These are phyloP conservation scores for Colletotrichum endophyticum DNA, from an alignment of 2,329 filamentous ascomycete genomes.

Conservation along the genomic window DNA sequence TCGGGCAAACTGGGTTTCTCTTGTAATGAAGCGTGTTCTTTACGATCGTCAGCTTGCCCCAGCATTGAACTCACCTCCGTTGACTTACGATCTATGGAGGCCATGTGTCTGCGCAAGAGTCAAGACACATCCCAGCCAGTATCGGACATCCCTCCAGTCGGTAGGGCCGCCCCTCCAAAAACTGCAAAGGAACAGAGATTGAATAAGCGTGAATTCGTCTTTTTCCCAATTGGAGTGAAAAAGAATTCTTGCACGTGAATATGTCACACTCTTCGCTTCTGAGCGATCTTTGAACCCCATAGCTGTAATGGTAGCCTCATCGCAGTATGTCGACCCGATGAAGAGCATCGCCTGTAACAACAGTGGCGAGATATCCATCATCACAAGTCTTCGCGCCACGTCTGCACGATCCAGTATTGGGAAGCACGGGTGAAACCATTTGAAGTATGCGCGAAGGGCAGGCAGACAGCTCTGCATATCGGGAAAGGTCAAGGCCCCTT, in stretches of 20 bases:
- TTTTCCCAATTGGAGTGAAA: constrained; percentile 59
- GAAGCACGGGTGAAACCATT: constrained; percentile 62
- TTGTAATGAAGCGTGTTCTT: not conserved
- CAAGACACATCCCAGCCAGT: constrained; percentile 56
- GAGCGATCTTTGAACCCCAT: constrained; percentile 54
- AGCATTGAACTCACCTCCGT: fast-evolving
- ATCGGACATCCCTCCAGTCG: constrained; percentile 52
- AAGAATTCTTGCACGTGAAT: constrained; percentile 51
- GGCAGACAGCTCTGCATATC: constrained; percentile 22
- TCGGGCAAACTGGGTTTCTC: constrained; percentile 26
- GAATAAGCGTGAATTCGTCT: constrained; percentile 53
- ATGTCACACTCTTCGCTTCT: constrained; percentile 54
- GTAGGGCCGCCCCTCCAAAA: constrained; percentile 58
- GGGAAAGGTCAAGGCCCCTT: constrained; percentile 24
- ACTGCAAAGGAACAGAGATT: constrained; percentile 58
- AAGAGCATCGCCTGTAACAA: constrained; percentile 59
- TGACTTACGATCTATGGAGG: constrained; percentile 40
- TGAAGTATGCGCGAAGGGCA: constrained; percentile 54
- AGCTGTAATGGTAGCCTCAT: constrained; percentile 44
- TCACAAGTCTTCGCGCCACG: constrained; percentile 41
- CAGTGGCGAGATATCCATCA: constrained; percentile 50
- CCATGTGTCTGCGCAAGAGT: constrained; percentile 55
- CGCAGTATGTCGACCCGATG: constrained; percentile 58
- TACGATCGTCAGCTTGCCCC: not conserved
- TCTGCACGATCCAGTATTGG: constrained; percentile 55